Evolutionary conservation across 2,329 filamentous ascomycete genomes (phyloP).

Genomic region (Periconia sp.): DNA sequence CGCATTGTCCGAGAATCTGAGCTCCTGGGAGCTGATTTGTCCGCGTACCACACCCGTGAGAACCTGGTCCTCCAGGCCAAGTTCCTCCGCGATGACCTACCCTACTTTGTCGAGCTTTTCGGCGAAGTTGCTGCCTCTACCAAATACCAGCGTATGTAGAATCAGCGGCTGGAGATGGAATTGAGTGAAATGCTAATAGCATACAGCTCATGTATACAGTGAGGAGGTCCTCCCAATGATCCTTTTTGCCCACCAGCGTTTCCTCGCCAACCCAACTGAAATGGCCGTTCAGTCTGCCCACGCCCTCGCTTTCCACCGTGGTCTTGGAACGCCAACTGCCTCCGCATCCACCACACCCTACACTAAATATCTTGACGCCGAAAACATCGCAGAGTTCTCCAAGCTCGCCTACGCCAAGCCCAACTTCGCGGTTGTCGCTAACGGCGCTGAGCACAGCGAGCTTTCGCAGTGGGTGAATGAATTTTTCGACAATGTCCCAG

Average conservation of each 20-base stretch:
- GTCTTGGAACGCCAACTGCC: constrained; percentile 78
- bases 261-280: constrained; percentile 63
- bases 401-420: constrained; percentile 80
- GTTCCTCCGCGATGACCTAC: constrained; percentile 93
- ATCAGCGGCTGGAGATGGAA: constrained; percentile 10
- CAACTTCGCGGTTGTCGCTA: constrained; percentile 89
- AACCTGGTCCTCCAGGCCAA: constrained; percentile 89
- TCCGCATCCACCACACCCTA: constrained; percentile 71
- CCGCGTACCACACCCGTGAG: constrained; percentile 87
- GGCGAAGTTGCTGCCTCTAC: constrained; percentile 88
- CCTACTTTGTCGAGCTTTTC: constrained; percentile 95
- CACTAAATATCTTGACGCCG: constrained; percentile 77
- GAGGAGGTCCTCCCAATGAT: constrained; percentile 83
- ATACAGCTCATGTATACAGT: constrained; percentile 79
- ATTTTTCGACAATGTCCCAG: constrained; percentile 79
- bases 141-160: constrained; percentile 68
- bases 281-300: constrained; percentile 87
- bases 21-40: constrained; percentile 88
- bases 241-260: constrained; percentile 73
- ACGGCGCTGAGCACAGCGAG: constrained; percentile 75
- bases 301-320: constrained; percentile 85
- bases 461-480: constrained; percentile 88
- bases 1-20: constrained; percentile 94
- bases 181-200: constrained; percentile 10
- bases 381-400: constrained; percentile 74